Evolutionary conservation across 73 alveolate genomes (phyloP).

Genomic region (Loxodes magnus): DNA sequence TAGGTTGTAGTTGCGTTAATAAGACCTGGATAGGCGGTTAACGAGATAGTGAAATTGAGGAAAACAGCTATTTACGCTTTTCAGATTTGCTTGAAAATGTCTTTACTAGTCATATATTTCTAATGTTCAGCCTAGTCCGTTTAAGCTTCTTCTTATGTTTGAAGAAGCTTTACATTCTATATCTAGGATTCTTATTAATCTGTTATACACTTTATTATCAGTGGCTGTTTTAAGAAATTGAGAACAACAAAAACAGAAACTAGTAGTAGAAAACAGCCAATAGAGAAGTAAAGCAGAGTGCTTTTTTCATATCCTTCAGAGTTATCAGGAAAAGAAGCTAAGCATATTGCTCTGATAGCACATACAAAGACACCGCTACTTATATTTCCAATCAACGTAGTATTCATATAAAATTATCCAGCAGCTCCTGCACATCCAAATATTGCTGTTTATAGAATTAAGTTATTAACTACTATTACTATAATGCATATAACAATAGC

Average conservation of each 20-base stretch:
- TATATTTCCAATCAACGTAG: conserved; percentile 48
- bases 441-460: too few relatives aligned
- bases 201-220: not conserved
- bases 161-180: not conserved
- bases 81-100: conserved; percentile 3
- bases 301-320: conserved; percentile 13
- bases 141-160: not conserved
- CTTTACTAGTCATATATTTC: not conserved
- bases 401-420: too few relatives aligned
- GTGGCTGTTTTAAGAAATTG: conserved; percentile 4
- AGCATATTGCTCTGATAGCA: conserved; percentile 17
- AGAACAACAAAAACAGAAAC: conserved; percentile 20
- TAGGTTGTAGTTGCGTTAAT: not conserved
- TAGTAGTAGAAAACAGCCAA: conserved; percentile 24
- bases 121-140: not conserved
- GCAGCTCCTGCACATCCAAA: too few relatives aligned
- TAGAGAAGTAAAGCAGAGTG: conserved; percentile 23
- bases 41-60: not conserved
- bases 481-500: too few relatives aligned
- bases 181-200: conserved; percentile 1
- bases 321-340: conserved; percentile 30
- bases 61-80: not conserved
- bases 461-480: too few relatives aligned
- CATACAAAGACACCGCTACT: conserved; percentile 31
- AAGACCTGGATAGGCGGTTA: not conserved